Conservation (phyloP, 2,329 filamentous ascomycete species). For the Fusarium palustre region DNA sequence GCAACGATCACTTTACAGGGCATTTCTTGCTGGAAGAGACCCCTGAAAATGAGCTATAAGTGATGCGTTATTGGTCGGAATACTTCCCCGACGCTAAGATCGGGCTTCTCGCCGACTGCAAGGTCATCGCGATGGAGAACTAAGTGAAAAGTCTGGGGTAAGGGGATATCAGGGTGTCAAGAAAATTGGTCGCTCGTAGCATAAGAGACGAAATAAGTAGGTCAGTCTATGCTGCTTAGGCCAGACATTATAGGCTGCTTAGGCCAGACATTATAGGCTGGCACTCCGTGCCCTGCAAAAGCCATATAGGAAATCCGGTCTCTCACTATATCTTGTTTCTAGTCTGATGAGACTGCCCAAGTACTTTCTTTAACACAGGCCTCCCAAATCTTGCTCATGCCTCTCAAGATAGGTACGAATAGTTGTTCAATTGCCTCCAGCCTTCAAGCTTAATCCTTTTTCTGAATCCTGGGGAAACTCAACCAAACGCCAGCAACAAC, state of each 20-base stretch:
- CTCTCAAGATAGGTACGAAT: too few relatives aligned
- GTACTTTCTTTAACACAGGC: not conserved
- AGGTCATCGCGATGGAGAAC: not conserved
- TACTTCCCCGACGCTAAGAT: not conserved
- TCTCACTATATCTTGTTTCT: not conserved
- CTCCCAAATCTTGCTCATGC: too few relatives aligned
- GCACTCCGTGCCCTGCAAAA: too few relatives aligned
- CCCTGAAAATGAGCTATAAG: not conserved
- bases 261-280: too few relatives aligned
- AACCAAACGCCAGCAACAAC: slow-evolving; percentile 53
- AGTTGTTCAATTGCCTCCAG: rapidly evolving
- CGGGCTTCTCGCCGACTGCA: slow-evolving; percentile 19
- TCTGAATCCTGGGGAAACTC: slow-evolving; percentile 52
- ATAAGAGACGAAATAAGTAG: too few relatives aligned
- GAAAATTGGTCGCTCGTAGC: too few relatives aligned
- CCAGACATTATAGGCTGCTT: too few relatives aligned
- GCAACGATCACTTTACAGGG: not conserved
- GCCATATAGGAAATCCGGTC: not conserved
- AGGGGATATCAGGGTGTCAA: too few relatives aligned
- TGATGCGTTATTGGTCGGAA: slow-evolving; percentile 4
- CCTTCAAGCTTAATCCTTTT: slow-evolving; percentile 40
- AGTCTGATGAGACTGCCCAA: too few relatives aligned
- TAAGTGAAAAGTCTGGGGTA: slow-evolving; percentile 13
- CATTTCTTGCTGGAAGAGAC: not conserved
- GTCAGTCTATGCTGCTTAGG: too few relatives aligned